Evolutionary conservation across 805 yeast species (phyloP).

Genomic region (Sugiyamaella qingdaonensis): DNA sequence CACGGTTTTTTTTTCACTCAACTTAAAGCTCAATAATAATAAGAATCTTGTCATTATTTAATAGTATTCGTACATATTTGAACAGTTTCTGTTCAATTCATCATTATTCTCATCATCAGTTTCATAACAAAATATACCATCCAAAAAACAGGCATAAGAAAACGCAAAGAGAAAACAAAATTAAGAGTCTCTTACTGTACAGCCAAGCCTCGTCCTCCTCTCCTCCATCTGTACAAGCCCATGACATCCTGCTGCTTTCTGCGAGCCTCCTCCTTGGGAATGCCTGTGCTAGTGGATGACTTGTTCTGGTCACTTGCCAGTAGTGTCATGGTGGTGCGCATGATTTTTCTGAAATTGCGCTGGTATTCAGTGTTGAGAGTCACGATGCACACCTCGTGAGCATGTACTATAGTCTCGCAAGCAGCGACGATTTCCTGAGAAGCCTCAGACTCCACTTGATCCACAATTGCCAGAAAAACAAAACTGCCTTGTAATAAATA

Average conservation of each 20-base stretch:
- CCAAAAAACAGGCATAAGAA: background rate
- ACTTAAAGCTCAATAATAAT: too few relatives aligned
- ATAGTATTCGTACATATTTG: too few relatives aligned
- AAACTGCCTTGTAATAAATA: conserved; percentile 30
- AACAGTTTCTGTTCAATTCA: too few relatives aligned
- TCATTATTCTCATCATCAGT: too few relatives aligned
- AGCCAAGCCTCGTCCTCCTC: conserved; percentile 38
- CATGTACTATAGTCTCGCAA: conserved; percentile 30
- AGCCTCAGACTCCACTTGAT: conserved; percentile 22
- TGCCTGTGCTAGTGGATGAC: conserved; percentile 2
- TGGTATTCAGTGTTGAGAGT: conserved; percentile 31
- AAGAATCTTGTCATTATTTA: too few relatives aligned
- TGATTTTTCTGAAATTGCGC: conserved; percentile 29
- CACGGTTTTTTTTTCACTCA: too few relatives aligned
- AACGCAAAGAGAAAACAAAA: background rate
- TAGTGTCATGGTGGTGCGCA: conserved; percentile 30
- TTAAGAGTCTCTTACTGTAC: conserved; percentile 18
- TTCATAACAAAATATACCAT: background rate
- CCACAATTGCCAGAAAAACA: conserved; percentile 25
- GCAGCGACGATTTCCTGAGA: conserved; percentile 28
- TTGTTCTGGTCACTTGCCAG: conserved; percentile 16
- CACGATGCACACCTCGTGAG: conserved; percentile 31
- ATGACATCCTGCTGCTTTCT: conserved; percentile 32
- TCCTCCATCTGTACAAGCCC: conserved; percentile 36
- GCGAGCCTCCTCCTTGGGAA: conserved; percentile 20